phyloP scores from a whole-genome alignment of 2,329 filamentous ascomycete species.

The Arthrobotrys sinensis region DNA sequence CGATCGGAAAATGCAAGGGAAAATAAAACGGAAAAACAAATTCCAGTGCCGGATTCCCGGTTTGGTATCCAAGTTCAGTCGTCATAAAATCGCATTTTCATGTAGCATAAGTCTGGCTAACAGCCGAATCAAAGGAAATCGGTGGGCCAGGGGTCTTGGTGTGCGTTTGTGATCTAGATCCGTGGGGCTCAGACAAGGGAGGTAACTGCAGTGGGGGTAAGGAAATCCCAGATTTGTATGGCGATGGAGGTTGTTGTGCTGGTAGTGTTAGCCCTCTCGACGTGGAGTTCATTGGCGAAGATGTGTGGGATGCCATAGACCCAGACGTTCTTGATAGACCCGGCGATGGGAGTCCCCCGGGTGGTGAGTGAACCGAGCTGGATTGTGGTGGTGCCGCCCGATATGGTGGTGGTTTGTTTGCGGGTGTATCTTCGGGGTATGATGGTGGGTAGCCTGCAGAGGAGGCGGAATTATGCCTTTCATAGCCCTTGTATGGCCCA shows the following conservation, averaged over 20 bases:
- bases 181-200: slow-evolving; percentile 49
- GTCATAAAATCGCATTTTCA: slow-evolving; percentile 31
- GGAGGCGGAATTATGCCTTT: slow-evolving; percentile 41
- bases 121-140: slow-evolving; percentile 54
- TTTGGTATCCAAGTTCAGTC: slow-evolving; percentile 20
- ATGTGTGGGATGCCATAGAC: slow-evolving; percentile 56
- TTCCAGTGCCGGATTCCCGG: slow-evolving; percentile 23
- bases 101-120: slow-evolving; percentile 52
- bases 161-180: slow-evolving; percentile 47
- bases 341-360: slow-evolving; percentile 56
- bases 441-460: slow-evolving; percentile 49
- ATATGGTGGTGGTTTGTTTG: slow-evolving; percentile 42
- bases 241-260: slow-evolving; percentile 56
- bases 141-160: slow-evolving; percentile 51
- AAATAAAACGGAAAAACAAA: slow-evolving; percentile 24
- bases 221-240: slow-evolving; percentile 53
- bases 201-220: slow-evolving; percentile 53
- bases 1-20: slow-evolving; percentile 31
- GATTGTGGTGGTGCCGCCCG: slow-evolving; percentile 41
- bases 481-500: slow-evolving; percentile 53
- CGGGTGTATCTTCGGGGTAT: slow-evolving; percentile 40
- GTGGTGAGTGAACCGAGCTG: slow-evolving; percentile 52
- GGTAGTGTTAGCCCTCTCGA: slow-evolving; percentile 54
- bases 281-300: slow-evolving; percentile 57
- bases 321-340: slow-evolving; percentile 56